Evolutionary conservation across 345 rosid genomes (phyloP), one percentile per base, ranked within the genome.

Genomic region (Melaleuca quinquenervia): DNA sequence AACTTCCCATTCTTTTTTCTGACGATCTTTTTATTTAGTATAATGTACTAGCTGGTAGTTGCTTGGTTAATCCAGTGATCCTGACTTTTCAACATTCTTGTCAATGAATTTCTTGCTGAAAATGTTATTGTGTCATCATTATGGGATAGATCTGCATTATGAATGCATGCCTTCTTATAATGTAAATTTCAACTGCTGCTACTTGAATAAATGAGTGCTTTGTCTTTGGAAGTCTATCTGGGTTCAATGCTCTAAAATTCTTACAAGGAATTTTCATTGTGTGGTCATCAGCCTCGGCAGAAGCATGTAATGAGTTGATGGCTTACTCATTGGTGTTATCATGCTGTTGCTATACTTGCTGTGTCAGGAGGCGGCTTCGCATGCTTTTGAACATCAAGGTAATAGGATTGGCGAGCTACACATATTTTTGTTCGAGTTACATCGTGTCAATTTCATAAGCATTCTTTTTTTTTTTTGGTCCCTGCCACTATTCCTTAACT

Each of bases 261-360:
- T 84, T 51, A 44, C 20, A 29, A 70, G 80, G 36, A 44, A 82
- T 86, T 70, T 84, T 88, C 64, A 86, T 44, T 64, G 56, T 84
- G 29, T 83, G 55, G 83, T 85, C 83, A 13, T 53, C 96, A 96
- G 99, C 99, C 86, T 94, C 99, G 55, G 95, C 95, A 36, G 99
- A 96, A 91, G 95, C 98, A 86, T 96, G 97, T 86, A 96, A 93
- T 87, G 97, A 95, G 84, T 88, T 96, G 87, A 92, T 96, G 97
- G 97, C 97, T 18, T 96, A 96, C 88, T 95, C 99, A 18, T 87
- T 95, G 91, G 91, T 96, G 89, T 87, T 95, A 78, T 96, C 99
- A 75, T 96, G 99, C 88, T 96, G 99, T 89, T 96, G 99, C 90
- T 95, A 96, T 85, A 96, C 99, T 83, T 95, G 99, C 90, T 96